Base-by-base conservation (phyloP, 225 moss, liverwort and hornwort species). In the Anthoceros angustus region DNA sequence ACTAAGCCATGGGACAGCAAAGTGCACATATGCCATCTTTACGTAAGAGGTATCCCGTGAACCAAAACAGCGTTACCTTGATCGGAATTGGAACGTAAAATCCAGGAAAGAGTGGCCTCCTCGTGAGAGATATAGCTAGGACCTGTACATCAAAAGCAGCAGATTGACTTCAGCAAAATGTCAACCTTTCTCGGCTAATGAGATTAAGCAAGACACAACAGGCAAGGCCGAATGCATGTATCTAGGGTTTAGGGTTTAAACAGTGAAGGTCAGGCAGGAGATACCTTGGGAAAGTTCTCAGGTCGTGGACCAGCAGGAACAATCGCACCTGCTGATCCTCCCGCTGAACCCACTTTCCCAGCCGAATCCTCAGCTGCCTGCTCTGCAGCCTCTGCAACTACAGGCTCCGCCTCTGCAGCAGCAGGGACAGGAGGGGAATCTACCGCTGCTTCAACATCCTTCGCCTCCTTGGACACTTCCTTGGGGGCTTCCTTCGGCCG, bases 21-120 rank as follows among this genome's bases (percentile, higher is more conserved):
- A 43, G 69, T 63, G 18, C 62, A 45, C 49, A 43, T 14, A 46
- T 63, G 26, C n/a, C 2, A 42, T 16, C n/a, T 63, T 64, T 25
- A 39, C 0, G 6, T 26, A 23, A 68, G 15, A 69, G 23, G 6
- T 61, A 23, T 32, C 41, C 10, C 10, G 25, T 64, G 61, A 32
- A 71, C 67, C n/a, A 43, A 12, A 41, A 14, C n/a, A 24, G 41
- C 40, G 49, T 67, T 78, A 95, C 94, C 94, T 95, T 95, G 15
- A 87, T 90, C 49, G 94, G 78, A 32, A 95, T 86, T 64, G 94
- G 94, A 39, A 95, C 90, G 70, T 95, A 95, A 69, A 95, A 95
- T 41, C 94, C 94, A 61, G 94, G 94, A 72, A 95, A 95, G 24
- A 95, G 74, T 40, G 94, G 94, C 74, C 94, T 88, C 65, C 90